Percentiles rank a stretch among this genome's conserved stretches.
Evolutionary conservation across 1,284 basidiomycete genomes (phyloP).

Genomic region (Malassezia globosa): DNA sequence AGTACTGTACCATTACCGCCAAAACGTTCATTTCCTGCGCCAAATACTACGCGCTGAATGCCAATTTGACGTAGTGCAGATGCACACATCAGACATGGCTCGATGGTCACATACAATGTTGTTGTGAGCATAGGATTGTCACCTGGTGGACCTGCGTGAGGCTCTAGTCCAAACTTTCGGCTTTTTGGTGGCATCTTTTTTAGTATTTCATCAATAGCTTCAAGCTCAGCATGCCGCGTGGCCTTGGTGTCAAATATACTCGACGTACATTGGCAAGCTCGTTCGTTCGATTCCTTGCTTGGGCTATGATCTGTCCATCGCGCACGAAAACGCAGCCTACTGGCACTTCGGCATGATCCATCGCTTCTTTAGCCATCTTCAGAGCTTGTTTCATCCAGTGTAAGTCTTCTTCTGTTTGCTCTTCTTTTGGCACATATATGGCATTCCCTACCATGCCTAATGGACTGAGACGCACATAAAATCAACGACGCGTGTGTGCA

Average conservation of each 20-base stretch:
- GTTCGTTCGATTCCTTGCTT: conserved; percentile 85
- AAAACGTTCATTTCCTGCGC: conserved; percentile 90
- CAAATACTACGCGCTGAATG: conserved; percentile 80
- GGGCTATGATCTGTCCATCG: conserved; percentile 61
- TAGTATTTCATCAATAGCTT: conserved; percentile 84
- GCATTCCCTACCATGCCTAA: conserved; percentile 12
- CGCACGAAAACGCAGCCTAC: conserved; percentile 93
- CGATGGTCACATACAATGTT: conserved; percentile 91
- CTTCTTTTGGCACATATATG: conserved; percentile 25
- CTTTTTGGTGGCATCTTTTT: conserved; percentile 47
- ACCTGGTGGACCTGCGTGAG: conserved; percentile 22
- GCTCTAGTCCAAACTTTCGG: conserved; percentile 26
- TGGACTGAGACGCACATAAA: too few species aligned
- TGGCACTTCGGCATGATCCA: conserved; percentile 76
- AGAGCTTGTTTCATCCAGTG: conserved; percentile 44
- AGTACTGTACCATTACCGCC: conserved; percentile 93
- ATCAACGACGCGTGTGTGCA: too few species aligned
- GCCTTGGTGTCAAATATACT: conserved; percentile 54
- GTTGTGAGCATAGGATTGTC: conserved; percentile 59
- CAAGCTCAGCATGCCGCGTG: conserved; percentile 91
- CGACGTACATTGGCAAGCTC: conserved; percentile 56
- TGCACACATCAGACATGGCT: conserved; percentile 99
- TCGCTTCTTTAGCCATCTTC: conserved; percentile 56
- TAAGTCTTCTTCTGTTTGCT: conserved; percentile 35
- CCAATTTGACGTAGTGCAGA: conserved; percentile 86